Percentiles rank a stretch among this genome's conserved stretches.
Evolutionary conservation across 768 basidiomycete species (phyloP).

Genomic region (Gloeophyllum trabeum): DNA sequence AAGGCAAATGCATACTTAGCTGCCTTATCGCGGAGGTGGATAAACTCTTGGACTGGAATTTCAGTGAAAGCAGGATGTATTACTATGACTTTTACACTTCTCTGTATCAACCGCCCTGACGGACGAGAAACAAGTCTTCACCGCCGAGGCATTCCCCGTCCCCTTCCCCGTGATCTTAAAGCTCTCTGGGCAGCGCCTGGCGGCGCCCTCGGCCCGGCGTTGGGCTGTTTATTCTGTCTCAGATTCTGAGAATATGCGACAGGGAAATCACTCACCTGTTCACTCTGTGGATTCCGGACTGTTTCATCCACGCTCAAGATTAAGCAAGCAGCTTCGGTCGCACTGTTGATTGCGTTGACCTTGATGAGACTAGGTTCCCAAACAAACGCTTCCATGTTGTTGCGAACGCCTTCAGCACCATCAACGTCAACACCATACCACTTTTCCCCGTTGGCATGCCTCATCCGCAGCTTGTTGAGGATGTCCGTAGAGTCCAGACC

Average conservation of each 20-base stretch:
- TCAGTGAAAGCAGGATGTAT: too few relatives aligned
- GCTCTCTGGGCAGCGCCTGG: slow-evolving; percentile 87
- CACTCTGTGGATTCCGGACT: slow-evolving; percentile 89
- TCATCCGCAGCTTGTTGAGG: slow-evolving; percentile 94
- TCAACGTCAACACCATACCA: slow-evolving; percentile 97
- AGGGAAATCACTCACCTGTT: slow-evolving; percentile 49
- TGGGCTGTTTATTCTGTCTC: slow-evolving; percentile 34
- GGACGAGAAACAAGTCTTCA: too few relatives aligned
- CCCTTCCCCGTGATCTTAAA: slow-evolving; percentile 76
- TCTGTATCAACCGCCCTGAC: too few relatives aligned
- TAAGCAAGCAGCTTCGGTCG: slow-evolving; percentile 91
- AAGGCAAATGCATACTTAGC: too few relatives aligned
- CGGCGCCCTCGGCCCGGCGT: slow-evolving; percentile 80
- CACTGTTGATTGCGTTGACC: slow-evolving; percentile 89
- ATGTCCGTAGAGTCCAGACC: slow-evolving; percentile 96
- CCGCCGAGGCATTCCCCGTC: slow-evolving; percentile 72
- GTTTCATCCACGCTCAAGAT: slow-evolving; percentile 97
- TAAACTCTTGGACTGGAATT: too few relatives aligned
- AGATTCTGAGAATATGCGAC: slow-evolving; percentile 4
- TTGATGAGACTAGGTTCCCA: slow-evolving; percentile 98
- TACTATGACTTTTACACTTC: too few relatives aligned
- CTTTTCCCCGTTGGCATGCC: slow-evolving; percentile 76
- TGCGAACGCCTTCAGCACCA: slow-evolving; percentile 73
- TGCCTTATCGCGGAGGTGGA: too few relatives aligned
- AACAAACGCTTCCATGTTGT: slow-evolving; percentile 97